Evolutionary conservation across 2,329 filamentous ascomycete species (phyloP).

Genomic region (Rugonectria rugulosa): DNA sequence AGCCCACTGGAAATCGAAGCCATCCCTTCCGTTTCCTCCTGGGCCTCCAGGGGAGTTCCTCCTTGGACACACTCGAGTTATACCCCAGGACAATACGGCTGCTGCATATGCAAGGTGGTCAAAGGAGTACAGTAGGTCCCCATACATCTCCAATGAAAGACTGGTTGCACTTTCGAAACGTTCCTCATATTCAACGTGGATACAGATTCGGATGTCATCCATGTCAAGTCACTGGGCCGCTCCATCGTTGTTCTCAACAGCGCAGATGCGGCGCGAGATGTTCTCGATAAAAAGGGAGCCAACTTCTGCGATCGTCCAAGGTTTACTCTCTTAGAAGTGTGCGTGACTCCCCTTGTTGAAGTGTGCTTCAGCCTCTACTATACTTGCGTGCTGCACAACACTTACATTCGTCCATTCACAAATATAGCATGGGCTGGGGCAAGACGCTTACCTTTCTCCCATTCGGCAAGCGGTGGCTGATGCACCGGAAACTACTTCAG

Average conservation of each 20-base stretch:
- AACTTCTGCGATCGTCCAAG: conserved; percentile 54
- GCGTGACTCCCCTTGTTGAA: conserved; percentile 15
- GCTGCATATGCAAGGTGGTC: conserved; percentile 38
- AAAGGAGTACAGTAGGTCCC: conserved; percentile 36
- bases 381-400: no score
- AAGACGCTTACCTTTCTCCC: conserved; percentile 55
- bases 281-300: conserved; percentile 52
- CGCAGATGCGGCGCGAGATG: conserved; percentile 45
- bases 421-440: conserved; percentile 54
- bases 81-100: conserved; percentile 39
- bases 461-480: conserved; percentile 50
- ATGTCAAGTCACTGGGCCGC: conserved; percentile 41
- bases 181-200: background rate
- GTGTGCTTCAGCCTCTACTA: background rate
- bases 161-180: background rate
- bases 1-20: conserved; percentile 14
- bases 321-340: conserved; percentile 50
- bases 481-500: conserved; percentile 54
- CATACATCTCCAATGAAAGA: background rate
- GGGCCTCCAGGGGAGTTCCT: conserved; percentile 40
- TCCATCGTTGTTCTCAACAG: conserved; percentile 42
- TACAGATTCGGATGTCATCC: conserved; percentile 43
- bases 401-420: no score
- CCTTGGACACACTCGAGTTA: conserved; percentile 38
- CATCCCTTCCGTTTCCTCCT: conserved; percentile 33